phyloP scores from a whole-genome alignment of 1,284 basidiomycete species.

The Apiotrichum sp. region DNA sequence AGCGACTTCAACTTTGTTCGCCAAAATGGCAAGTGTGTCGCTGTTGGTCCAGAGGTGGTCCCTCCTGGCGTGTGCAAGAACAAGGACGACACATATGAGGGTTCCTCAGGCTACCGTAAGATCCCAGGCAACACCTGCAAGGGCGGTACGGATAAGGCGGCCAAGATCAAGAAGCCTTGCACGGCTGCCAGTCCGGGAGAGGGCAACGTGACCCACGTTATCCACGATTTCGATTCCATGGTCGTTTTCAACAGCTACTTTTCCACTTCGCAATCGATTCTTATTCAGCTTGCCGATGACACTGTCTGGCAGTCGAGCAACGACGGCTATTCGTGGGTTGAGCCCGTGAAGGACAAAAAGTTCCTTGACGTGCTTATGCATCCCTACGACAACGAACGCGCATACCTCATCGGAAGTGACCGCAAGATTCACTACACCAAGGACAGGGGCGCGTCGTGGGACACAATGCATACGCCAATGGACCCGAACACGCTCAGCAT shows the following conservation, averaged over 20 bases:
- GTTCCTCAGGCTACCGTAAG: constrained; percentile 84
- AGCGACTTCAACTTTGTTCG: constrained; percentile 49
- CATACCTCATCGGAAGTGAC: constrained; percentile 76
- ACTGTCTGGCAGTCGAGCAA: constrained; percentile 88
- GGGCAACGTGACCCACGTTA: constrained; percentile 51
- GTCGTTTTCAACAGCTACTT: constrained; percentile 73
- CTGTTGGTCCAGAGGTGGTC: constrained; percentile 77
- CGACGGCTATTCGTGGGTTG: constrained; percentile 87
- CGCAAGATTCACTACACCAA: constrained; percentile 71
- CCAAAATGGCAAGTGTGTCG: constrained; percentile 64
- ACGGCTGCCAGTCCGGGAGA: constrained; percentile 62
- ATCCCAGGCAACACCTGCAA: constrained; percentile 89
- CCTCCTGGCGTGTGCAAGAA: constrained; percentile 68
- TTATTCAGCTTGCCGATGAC: constrained; percentile 71
- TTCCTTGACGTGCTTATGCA: constrained; percentile 86
- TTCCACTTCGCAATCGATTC: constrained; percentile 60
- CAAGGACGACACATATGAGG: constrained; percentile 63
- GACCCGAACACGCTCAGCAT: constrained; percentile 74
- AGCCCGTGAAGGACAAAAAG: constrained; percentile 56
- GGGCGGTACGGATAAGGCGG: constrained; percentile 57
- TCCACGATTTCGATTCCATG: constrained; percentile 63
- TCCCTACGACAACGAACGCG: constrained; percentile 67
- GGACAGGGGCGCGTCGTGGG: constrained; percentile 72
- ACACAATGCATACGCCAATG: constrained; percentile 55
- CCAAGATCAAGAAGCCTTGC: constrained; percentile 58